phyloP scores from a whole-genome alignment of 202 grass and related monocot species.

The Saccharum hybrid region DNA sequence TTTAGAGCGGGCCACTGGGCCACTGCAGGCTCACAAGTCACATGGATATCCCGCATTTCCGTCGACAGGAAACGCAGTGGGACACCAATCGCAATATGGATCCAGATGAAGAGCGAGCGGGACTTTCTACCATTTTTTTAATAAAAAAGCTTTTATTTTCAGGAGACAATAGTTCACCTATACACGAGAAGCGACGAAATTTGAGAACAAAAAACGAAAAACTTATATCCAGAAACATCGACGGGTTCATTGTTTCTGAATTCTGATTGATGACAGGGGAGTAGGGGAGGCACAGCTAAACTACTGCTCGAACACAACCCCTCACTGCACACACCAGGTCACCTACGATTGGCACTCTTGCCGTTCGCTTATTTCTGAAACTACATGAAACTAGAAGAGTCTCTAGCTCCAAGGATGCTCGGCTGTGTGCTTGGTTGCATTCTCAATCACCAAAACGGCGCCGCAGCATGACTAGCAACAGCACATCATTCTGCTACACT shows the following conservation, averaged over 20 bases:
- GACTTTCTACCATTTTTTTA: background rate
- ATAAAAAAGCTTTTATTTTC: background rate
- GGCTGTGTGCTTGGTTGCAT: background rate
- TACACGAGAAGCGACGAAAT: conserved; percentile 18
- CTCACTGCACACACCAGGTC: background rate
- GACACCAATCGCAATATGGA: background rate
- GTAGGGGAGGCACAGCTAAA: background rate
- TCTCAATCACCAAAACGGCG: conserved; percentile 11
- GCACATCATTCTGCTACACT: conserved; percentile 43
- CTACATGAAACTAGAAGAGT: background rate
- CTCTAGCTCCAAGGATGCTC: background rate
- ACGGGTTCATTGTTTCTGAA: conserved; percentile 5
- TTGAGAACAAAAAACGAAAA: background rate
- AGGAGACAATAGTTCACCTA: conserved; percentile 3
- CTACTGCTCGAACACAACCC: background rate
- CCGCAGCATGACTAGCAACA: background rate
- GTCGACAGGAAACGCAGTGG: too few species aligned
- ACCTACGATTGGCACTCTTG: conserved; percentile 14
- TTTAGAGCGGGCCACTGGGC: background rate
- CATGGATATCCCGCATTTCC: background rate
- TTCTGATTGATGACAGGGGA: conserved; percentile 16
- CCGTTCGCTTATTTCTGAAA: conserved; percentile 38
- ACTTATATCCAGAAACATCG: conserved; percentile 24
- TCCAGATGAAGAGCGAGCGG: too few species aligned
- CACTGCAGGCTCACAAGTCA: background rate